These are phyloP conservation scores for Suhomyces atakaporum DNA, from an alignment of 1,139 yeast genomes.

Conservation along the genomic window DNA sequence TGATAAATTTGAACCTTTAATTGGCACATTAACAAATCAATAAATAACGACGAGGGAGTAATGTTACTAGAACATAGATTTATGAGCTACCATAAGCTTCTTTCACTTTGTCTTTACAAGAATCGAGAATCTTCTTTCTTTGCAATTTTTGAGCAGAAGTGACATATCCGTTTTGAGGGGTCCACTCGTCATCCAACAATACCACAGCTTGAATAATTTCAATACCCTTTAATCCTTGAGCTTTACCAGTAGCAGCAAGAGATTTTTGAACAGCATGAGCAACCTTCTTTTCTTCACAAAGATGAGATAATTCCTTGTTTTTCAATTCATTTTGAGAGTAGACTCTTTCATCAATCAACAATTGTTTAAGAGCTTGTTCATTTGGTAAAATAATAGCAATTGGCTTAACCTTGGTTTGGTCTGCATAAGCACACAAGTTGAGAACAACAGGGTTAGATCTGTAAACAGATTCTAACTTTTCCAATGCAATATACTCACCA, in stretches of 20 bases:
- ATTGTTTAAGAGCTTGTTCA: conserved; percentile 60
- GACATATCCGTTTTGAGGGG: conserved; percentile 92
- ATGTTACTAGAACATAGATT: background rate
- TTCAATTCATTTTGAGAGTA: conserved; percentile 51
- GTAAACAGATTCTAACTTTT: conserved; percentile 83
- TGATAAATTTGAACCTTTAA: background rate
- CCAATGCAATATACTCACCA: conserved; percentile 98
- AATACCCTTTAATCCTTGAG: conserved; percentile 81
- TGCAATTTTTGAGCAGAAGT: conserved; percentile 96
- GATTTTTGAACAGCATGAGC: conserved; percentile 55
- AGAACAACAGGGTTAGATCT: conserved; percentile 77
- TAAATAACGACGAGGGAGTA: conserved; percentile 1
- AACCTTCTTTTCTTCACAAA: conserved; percentile 60
- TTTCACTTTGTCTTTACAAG: conserved; percentile 61
- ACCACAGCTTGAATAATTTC: conserved; percentile 82
- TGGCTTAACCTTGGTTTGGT: conserved; percentile 82
- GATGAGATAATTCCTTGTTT: conserved; percentile 46
- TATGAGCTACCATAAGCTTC: conserved; percentile 42
- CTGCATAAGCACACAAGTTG: conserved; percentile 93
- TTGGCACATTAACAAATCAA: conserved; percentile 2
- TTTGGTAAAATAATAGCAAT: conserved; percentile 87
- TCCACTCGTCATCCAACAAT: conserved; percentile 90
- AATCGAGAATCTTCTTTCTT: conserved; percentile 83
- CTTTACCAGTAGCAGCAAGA: conserved; percentile 71
- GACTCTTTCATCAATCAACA: conserved; percentile 56